Evolutionary conservation across 2,329 filamentous ascomycete genomes (phyloP).

Genomic region (Fusarium sororula): DNA sequence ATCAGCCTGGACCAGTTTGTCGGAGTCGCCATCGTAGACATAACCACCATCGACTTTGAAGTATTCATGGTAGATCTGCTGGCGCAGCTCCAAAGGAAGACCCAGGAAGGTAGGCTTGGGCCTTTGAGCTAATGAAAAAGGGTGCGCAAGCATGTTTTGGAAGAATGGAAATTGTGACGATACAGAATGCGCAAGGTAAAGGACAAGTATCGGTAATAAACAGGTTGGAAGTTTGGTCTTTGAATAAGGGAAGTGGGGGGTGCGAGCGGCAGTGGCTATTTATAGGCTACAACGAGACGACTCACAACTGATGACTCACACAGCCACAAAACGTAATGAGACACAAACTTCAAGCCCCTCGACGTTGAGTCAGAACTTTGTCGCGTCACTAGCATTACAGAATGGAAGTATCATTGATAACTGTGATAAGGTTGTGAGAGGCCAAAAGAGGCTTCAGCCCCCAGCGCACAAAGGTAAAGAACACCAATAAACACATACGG

Average conservation of each 20-base stretch:
- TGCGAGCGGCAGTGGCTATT: neutral
- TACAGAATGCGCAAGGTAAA: neutral
- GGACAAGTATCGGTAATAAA: neutral
- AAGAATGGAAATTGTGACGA: neutral
- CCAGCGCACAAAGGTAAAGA: neutral
- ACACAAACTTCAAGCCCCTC: neutral
- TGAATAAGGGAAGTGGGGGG: neutral
- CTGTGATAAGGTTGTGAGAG: neutral
- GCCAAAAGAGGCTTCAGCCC: neutral
- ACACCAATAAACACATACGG: neutral
- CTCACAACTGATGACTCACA: neutral
- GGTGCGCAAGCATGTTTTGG: neutral
- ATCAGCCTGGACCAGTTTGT: neutral
- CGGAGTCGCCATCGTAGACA: neutral
- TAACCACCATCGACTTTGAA: neutral
- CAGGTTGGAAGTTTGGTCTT: too few relatives aligned
- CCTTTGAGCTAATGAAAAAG: accelerated
- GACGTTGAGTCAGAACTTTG: neutral
- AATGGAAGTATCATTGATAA: neutral
- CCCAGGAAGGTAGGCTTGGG: accelerated
- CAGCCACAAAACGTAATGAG: neutral
- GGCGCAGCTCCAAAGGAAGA: neutral
- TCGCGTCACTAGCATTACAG: too few relatives aligned
- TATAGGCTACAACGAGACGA: neutral
- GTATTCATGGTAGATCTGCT: neutral